These are phyloP conservation scores for Phytophthora palmivora DNA, from an alignment of 352 stramenopile species.

Conservation along the genomic window DNA sequence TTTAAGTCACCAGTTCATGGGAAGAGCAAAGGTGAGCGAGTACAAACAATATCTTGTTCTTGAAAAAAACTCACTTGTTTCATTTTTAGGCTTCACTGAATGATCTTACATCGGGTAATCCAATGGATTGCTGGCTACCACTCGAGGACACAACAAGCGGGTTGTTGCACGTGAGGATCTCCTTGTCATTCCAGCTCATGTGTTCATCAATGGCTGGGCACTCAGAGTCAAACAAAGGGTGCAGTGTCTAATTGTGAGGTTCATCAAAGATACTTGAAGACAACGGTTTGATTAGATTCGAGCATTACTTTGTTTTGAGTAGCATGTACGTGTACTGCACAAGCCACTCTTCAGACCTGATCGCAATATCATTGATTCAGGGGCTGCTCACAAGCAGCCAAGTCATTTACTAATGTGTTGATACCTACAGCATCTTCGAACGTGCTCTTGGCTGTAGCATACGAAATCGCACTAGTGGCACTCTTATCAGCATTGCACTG, in stretches of 20 bases:
- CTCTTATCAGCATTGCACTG: constrained; percentile 48
- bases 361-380: too few species aligned
- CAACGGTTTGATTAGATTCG: too few species aligned
- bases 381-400: constrained; percentile 54
- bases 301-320: background rate
- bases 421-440: constrained; percentile 58
- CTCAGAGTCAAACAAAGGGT: background rate
- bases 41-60: background rate
- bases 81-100: constrained; percentile 52
- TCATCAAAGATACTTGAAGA: too few species aligned
- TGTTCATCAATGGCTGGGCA: constrained; percentile 55
- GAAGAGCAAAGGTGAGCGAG: constrained; percentile 65
- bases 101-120: constrained; percentile 60
- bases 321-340: too few species aligned
- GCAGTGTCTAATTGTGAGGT: too few species aligned
- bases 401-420: constrained; percentile 58
- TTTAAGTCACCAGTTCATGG: constrained; percentile 81
- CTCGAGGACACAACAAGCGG: constrained; percentile 68
- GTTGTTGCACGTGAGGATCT: constrained; percentile 62
- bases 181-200: constrained; percentile 86
- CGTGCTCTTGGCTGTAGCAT: constrained; percentile 46
- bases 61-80: constrained; percentile 6
- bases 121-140: constrained; percentile 75
- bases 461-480: constrained; percentile 40
- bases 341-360: too few species aligned